phyloP scores from a whole-genome alignment of 768 basidiomycete species.

The Russula virescens region DNA sequence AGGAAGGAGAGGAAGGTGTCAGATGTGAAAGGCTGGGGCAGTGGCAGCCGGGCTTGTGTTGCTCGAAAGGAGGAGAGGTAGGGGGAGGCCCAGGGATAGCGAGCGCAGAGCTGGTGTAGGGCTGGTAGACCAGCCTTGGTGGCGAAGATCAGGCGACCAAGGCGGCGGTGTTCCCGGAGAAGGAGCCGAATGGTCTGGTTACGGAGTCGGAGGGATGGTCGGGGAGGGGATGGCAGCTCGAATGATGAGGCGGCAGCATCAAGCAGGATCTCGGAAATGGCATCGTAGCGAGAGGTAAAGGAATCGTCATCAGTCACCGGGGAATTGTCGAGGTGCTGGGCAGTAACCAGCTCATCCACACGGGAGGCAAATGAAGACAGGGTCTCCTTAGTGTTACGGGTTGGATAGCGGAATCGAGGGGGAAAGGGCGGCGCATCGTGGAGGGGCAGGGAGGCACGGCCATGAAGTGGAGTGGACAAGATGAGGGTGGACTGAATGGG shows the following conservation, averaged over 20 bases:
- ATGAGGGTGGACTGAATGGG: neutral
- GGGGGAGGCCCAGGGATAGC: neutral
- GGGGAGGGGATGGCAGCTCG: neutral
- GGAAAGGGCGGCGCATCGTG: neutral
- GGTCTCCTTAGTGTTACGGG: neutral
- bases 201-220: neutral
- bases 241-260: neutral
- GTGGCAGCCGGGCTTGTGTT: no score
- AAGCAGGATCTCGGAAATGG: neutral
- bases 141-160: neutral
- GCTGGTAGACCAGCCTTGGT: neutral
- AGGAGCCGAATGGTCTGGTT: neutral
- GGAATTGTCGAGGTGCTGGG: neutral
- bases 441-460: neutral
- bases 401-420: neutral
- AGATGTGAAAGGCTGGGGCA: no score
- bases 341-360: neutral
- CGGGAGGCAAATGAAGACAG: neutral
- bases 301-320: neutral
- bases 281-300: neutral
- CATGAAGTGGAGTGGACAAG: neutral
- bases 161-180: neutral
- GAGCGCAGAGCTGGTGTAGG: neutral
- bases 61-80: neutral
- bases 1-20: no score